These are phyloP conservation scores for Botrytis tulipae DNA, from an alignment of 2,329 filamentous ascomycete genomes.

Conservation along the genomic window DNA sequence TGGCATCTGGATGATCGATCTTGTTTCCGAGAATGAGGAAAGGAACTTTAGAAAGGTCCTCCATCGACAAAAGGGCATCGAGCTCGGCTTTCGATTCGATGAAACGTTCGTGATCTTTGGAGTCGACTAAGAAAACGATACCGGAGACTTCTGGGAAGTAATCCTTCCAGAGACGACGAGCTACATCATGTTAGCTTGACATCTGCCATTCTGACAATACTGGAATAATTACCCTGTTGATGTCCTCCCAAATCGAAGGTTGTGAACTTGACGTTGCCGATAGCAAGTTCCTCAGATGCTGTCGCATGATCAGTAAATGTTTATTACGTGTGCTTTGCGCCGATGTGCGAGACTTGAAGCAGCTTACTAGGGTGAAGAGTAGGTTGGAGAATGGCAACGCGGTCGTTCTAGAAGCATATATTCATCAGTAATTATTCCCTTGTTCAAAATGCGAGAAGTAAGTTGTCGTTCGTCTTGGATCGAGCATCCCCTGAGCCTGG, in stretches of 20 bases:
- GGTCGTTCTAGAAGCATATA: constrained; percentile 66
- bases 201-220: constrained; percentile 5
- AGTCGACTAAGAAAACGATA: constrained; percentile 96
- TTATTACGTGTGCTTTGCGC: constrained; percentile 25
- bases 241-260: constrained; percentile 93
- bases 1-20: constrained; percentile 95
- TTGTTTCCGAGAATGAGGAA: constrained; percentile 98
- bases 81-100: constrained; percentile 94
- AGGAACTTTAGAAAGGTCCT: constrained; percentile 91
- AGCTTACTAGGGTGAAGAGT: constrained; percentile 81
- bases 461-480: constrained; percentile 10
- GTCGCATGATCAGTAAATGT: constrained; percentile 29
- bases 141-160: constrained; percentile 96
- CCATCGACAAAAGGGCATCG: constrained; percentile 92
- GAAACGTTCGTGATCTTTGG: constrained; percentile 95
- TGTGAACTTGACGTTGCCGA: constrained; percentile 91
- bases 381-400: constrained; percentile 85
- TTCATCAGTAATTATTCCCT: constrained; percentile 27
- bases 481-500: neutral
- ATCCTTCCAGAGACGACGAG: constrained; percentile 91
- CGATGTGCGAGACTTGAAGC: neutral
- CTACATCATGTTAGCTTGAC: constrained; percentile 45
- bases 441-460: constrained; percentile 6
- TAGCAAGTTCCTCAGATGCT: constrained; percentile 89
- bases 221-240: constrained; percentile 67